Evolutionary conservation across 495 filamentous ascomycete genomes (phyloP).

Genomic region (Glarea lozoyensis): DNA sequence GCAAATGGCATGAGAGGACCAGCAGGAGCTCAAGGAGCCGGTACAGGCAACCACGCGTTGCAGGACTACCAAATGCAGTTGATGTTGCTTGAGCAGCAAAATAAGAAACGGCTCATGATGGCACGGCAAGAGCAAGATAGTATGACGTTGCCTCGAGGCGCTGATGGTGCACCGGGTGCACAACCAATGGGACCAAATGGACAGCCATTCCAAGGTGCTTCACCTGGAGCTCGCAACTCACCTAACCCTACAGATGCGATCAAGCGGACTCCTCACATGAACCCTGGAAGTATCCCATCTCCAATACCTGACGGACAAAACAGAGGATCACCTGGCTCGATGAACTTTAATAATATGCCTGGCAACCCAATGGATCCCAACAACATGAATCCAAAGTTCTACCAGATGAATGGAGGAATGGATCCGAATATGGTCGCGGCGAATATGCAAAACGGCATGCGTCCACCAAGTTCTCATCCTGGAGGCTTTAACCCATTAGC

Average conservation of each 20-base stretch:
- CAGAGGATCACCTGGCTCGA: slow-evolving; percentile 65
- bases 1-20: slow-evolving; percentile 32
- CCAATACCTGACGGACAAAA: slow-evolving; percentile 76
- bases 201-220: slow-evolving; percentile 57
- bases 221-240: slow-evolving; percentile 76
- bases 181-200: slow-evolving; percentile 37
- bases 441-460: slow-evolving; percentile 66
- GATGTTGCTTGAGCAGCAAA: slow-evolving; percentile 97
- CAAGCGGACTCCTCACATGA: slow-evolving; percentile 88
- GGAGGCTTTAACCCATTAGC: slow-evolving; percentile 53
- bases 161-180: slow-evolving; percentile 41
- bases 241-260: slow-evolving; percentile 85
- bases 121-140: slow-evolving; percentile 92
- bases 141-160: slow-evolving; percentile 41
- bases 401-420: slow-evolving; percentile 42
- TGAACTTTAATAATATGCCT: slow-evolving; percentile 65
- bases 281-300: slow-evolving; percentile 65
- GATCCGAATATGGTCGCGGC: slow-evolving; percentile 43
- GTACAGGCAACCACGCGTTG: slow-evolving; percentile 80
- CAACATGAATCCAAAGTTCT: slow-evolving; percentile 54
- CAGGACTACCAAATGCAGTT: slow-evolving; percentile 99
- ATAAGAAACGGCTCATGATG: slow-evolving; percentile 95
- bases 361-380: slow-evolving; percentile 57
- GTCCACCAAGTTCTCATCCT: slow-evolving; percentile 82
- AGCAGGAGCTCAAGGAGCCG: slow-evolving; percentile 41